Base-by-base conservation (phyloP, 805 yeast species). In the Hanseniaspora pseudoguilliermondii region DNA sequence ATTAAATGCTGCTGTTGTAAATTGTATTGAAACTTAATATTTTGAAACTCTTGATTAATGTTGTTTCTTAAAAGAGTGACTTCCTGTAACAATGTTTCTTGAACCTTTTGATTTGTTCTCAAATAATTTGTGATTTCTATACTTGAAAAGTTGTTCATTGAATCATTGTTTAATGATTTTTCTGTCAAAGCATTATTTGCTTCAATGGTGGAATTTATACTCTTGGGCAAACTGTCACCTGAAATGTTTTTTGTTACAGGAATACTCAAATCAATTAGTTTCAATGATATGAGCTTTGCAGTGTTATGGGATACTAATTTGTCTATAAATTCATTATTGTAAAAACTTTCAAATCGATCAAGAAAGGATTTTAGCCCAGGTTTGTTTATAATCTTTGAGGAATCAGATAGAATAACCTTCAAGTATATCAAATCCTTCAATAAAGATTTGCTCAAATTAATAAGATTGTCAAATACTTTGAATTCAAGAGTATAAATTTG, bases 1-100 rank as follows among this genome's bases (percentile, higher is more conserved):
- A 53, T 53, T n/a, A 53, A 21, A 53, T 53, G 56, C 21, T 53
- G 56, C 20, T 53, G 56, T n/a, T 53, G 56, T 6, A 53, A 34
- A 44, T 48, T 46, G 38, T 53, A 53, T 20, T 53, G 56, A 16
- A 53, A 53, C 15, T 53, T 53, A 10, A 53, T 44, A 39, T 53
- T 53, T 53, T 53, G 56, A 16, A 53, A 53, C n/a, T 53, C 56
- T 20, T 53, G 56, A 20, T 21, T 23, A 40, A 53, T 46, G 4
- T 20, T 53, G 6, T 46, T 32, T 35, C 41, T 46, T 3, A 53
- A 18, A 6, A 44, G 32, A 6, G 16, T 15, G 5, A 53, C 16
- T 23, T 53, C 56, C 25, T 46, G 43, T 16, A 53, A 20, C 6
- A 53, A 38, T 2, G 29, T 7, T 32, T 53, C 27, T 35, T 50